Conservation (phyloP, 2,329 filamentous ascomycete species). For the Escovopsis weberi region DNA sequence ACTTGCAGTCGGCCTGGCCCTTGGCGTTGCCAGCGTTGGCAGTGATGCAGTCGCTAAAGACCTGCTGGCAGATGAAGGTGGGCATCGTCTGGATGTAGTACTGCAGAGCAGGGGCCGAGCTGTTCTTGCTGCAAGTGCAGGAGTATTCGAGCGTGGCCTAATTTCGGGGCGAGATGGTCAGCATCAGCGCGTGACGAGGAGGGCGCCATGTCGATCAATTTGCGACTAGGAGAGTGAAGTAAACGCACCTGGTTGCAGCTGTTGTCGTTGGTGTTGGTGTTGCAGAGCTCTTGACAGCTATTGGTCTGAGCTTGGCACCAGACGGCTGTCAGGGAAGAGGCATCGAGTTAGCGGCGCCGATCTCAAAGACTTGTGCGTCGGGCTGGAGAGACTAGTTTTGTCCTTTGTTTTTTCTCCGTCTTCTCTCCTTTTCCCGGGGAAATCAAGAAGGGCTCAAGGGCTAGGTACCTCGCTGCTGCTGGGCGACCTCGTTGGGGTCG, state of each 20-base stretch:
- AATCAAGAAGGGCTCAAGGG: background rate
- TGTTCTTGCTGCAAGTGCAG: constrained; percentile 35
- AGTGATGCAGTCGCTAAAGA: constrained; percentile 33
- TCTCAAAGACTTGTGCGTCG: too few relatives aligned
- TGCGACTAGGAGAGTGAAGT: background rate
- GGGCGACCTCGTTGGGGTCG: constrained; percentile 20
- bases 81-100: constrained; percentile 39
- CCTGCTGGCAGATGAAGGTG: constrained; percentile 35
- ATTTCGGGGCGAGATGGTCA: constrained; percentile 2
- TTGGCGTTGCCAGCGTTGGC: constrained; percentile 25
- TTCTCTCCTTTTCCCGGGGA: background rate
- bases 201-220: background rate
- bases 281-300: constrained; percentile 36
- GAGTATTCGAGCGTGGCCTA: constrained; percentile 30
- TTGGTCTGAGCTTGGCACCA: constrained; percentile 40
- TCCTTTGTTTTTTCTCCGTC: background rate
- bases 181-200: constrained; percentile 1
- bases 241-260: constrained; percentile 31
- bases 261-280: constrained; percentile 22
- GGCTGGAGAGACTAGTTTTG: too few relatives aligned
- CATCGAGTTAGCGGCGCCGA: background rate
- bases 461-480: constrained; percentile 25
- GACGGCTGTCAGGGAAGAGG: constrained; percentile 19
- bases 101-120: constrained; percentile 34
- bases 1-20: constrained; percentile 33